Evolutionary conservation across 139 green algal species (phyloP), one percentile per base, ranked within the genome.

Genomic region (Picochlorum sp.): DNA sequence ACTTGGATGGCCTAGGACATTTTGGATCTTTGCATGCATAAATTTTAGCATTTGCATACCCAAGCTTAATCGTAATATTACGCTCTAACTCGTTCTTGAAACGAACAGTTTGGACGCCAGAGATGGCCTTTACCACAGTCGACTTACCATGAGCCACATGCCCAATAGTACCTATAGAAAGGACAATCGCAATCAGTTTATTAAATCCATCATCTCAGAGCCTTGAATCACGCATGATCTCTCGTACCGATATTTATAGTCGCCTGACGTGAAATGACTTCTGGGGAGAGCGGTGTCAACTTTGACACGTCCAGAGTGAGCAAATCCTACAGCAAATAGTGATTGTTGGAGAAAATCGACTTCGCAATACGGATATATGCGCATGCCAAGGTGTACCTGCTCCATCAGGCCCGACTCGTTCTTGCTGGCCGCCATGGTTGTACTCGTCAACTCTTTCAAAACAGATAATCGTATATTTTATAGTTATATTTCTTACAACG

Each of bases 21-120:
- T 63, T 59, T 5, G 65, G n/a, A 59, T 79, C 71, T n/a, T 54
- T 54, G 76, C 91, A 97, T 64, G 88, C 86, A 87, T 96, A 99
- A 57, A 98, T 98, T 69, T 98, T 98, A 45, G 94, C 92, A 68
- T 98, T 98, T 18, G 94, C 94, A 74, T 99, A 99, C 8, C 92
- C 92, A 21, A 97, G 86, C 79, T 97, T 98, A 84, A 99, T 99
- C 15, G 94, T 99, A 63, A 99, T 99, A 76, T 99, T 99, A 30
- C 94, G 82, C 79, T 99, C 94, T 28, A 98, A 84, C 85, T 99
- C 94, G 63, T 99, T 99, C 85, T 99, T 99, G 81, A 99, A 99
- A 11, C 94, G 88, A 38, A 99, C 94, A 3, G 94, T 99, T 81
- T 98, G 94, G 49, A 99, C 94, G 45, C 94, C 94, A 4, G 88